Conservation (phyloP, 2,329 filamentous ascomycete species). For the Arthrobotrys musiformis region DNA sequence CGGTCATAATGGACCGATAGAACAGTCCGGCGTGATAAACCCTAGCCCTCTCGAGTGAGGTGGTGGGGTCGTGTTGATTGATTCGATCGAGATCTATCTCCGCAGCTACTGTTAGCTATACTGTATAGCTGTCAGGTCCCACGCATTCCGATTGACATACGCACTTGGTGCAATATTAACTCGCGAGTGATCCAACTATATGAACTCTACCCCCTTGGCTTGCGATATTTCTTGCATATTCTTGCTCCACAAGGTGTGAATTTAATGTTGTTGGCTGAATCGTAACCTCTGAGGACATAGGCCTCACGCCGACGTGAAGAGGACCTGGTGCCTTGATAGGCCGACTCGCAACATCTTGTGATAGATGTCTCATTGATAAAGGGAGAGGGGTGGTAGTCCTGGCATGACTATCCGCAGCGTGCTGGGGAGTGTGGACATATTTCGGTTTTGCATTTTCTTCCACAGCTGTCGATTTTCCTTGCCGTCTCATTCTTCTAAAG, state of each 20-base stretch:
- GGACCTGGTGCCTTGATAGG: conserved; percentile 12
- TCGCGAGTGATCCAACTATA: conserved; percentile 23
- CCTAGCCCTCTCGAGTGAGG: background rate
- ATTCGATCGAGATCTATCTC: no score
- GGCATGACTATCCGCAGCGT: conserved; percentile 44
- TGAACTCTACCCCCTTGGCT: conserved; percentile 42
- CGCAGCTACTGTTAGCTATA: background rate
- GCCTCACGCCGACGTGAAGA: conserved; percentile 10
- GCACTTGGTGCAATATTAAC: background rate
- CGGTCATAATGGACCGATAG: background rate
- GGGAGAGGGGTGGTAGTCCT: conserved; percentile 41
- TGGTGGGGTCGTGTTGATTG: background rate
- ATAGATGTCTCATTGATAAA: conserved; percentile 33
- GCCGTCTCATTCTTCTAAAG: conserved; percentile 16
- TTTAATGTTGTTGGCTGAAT: conserved; percentile 25
- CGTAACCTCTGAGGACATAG: conserved; percentile 38
- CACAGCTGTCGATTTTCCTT: background rate
- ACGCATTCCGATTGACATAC: background rate
- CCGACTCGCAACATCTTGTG: conserved; percentile 17
- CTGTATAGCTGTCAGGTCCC: background rate
- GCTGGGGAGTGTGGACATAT: conserved; percentile 40
- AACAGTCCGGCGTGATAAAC: no score
- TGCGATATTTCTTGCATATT: conserved; percentile 6
- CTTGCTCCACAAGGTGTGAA: conserved; percentile 15
- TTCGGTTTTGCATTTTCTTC: conserved; percentile 28